A percentile compares a stretch with the other conserved stretches of the same genome.
Evolutionary conservation across 2,329 filamentous ascomycete genomes (phyloP).

Genomic region (Penicillium brevicompactum): DNA sequence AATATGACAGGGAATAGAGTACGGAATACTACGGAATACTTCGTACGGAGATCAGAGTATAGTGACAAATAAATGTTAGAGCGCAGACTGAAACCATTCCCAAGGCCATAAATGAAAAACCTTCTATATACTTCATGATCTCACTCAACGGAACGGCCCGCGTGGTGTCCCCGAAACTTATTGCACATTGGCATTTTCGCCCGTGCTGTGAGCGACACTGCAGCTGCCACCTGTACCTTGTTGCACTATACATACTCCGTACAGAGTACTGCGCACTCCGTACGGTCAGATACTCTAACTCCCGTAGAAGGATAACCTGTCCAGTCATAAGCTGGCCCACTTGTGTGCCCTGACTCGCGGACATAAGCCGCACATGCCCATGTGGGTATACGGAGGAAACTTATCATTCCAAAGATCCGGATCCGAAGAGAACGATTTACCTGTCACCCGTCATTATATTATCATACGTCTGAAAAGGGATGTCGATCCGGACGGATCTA

Average conservation of each 20-base stretch:
- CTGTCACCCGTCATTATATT: neutral
- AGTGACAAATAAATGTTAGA: no score
- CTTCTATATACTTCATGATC: neutral
- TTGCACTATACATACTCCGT: neutral
- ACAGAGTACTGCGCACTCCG: neutral
- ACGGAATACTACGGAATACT: no score
- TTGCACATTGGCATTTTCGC: neutral
- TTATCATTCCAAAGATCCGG: neutral
- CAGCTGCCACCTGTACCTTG: slow-evolving; percentile 12
- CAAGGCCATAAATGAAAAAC: no score
- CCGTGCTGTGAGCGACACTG: slow-evolving; percentile 12
- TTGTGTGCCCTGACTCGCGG: neutral
- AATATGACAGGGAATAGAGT: no score
- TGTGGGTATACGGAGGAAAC: neutral
- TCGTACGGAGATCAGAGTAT: no score
- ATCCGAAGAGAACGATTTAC: neutral
- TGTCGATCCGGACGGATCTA: neutral
- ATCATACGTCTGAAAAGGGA: neutral
- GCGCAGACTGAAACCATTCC: no score
- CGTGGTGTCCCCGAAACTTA: neutral
- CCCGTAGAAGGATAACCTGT: no score
- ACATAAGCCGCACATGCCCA: neutral
- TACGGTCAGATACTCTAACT: neutral
- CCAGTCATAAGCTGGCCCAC: neutral
- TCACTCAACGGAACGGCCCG: slow-evolving; percentile 9